Evolutionary conservation across 768 basidiomycete genomes (phyloP).

Genomic region (Agrocybe chaxingu): DNA sequence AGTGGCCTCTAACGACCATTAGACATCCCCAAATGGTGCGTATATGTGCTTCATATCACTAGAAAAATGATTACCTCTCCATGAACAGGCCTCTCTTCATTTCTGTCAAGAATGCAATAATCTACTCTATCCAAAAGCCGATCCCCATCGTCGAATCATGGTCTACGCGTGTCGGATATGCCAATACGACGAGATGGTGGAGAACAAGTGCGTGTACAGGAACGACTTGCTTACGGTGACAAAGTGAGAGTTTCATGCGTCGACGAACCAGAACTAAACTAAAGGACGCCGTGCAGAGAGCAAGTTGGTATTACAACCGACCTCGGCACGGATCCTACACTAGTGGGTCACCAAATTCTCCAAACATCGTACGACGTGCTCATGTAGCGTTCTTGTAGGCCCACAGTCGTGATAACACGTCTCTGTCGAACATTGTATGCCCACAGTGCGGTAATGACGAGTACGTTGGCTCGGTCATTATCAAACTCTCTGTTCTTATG

Average conservation of each 20-base stretch:
- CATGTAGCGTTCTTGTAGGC: constrained; percentile 46
- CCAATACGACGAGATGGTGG: constrained; percentile 76
- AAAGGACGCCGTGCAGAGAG: constrained; percentile 56
- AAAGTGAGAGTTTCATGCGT: constrained; percentile 51
- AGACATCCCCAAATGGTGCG: background rate
- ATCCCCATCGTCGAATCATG: constrained; percentile 79
- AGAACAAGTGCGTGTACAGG: constrained; percentile 87
- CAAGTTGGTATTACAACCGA: constrained; percentile 90
- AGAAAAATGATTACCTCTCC: background rate
- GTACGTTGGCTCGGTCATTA: constrained; percentile 41
- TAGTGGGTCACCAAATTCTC: constrained; percentile 43
- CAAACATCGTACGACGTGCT: background rate
- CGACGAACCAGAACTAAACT: background rate
- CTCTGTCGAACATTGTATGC: constrained; percentile 67
- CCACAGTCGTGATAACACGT: constrained; percentile 29
- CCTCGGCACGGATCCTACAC: constrained; percentile 83
- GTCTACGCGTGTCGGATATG: constrained; percentile 93
- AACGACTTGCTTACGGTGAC: constrained; percentile 93
- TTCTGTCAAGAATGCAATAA: constrained; percentile 97
- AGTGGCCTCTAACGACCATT: too few species aligned
- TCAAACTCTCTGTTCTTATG: background rate
- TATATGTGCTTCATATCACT: background rate
- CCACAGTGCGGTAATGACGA: constrained; percentile 80
- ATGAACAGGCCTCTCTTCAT: constrained; percentile 69
- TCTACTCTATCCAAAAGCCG: constrained; percentile 89